Evolutionary conservation across 441 rosid genomes (phyloP).

Genomic region (Lepidium campestre): DNA sequence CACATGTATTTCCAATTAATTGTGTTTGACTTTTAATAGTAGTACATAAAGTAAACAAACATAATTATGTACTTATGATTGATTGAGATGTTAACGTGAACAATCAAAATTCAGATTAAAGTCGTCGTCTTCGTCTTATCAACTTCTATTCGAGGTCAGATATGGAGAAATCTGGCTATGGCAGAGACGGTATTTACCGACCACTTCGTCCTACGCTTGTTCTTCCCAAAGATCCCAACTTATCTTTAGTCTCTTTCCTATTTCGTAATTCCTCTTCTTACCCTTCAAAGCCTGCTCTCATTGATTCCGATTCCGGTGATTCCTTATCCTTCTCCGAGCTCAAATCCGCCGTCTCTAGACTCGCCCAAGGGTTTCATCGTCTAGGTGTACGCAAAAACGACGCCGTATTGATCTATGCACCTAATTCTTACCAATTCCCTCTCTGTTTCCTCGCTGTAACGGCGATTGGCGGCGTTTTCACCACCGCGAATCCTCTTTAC

Average conservation of each 20-base stretch:
- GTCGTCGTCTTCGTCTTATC: not conserved
- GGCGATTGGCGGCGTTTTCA: constrained; percentile 61
- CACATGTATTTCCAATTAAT: too few relatives aligned
- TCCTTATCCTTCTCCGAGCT: constrained; percentile 52
- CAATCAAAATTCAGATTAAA: too few relatives aligned
- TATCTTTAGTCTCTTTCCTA: constrained; percentile 52
- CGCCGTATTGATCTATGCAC: constrained; percentile 63
- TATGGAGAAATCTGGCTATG: constrained; percentile 85
- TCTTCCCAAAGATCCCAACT: constrained; percentile 56
- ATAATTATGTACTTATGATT: too few relatives aligned
- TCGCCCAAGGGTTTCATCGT: constrained; percentile 57
- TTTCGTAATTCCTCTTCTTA: constrained; percentile 52
- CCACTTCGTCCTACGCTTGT: constrained; percentile 53
- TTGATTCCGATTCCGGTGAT: constrained; percentile 52
- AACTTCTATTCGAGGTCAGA: not conserved
- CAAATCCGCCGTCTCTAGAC: constrained; percentile 48
- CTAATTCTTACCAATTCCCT: constrained; percentile 72
- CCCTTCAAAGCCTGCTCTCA: constrained; percentile 55
- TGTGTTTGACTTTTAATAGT: too few relatives aligned
- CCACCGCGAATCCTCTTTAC: constrained; percentile 76
- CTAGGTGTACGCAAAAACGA: constrained; percentile 61
- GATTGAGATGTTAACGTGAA: too few relatives aligned
- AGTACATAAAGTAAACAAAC: too few relatives aligned
- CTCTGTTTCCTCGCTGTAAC: constrained; percentile 65
- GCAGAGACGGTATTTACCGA: constrained; percentile 74